phyloP scores from a whole-genome alignment of 2,329 filamentous ascomycete genomes.

The Fusarium redolens region DNA sequence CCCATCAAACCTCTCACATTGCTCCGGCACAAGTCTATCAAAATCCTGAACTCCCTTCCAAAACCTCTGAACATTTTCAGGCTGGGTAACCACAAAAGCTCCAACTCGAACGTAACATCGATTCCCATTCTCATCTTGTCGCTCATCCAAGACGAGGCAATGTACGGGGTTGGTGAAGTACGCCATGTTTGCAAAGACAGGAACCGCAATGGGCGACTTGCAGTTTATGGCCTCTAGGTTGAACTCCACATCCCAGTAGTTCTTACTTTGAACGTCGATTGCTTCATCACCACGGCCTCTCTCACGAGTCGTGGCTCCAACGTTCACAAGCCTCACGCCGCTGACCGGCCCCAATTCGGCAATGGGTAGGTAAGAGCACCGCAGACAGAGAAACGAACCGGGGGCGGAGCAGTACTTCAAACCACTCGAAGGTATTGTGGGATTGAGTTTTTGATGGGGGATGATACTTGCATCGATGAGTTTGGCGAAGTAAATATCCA shows the following conservation, averaged over 20 bases:
- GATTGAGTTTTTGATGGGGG: not conserved
- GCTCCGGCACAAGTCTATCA: not conserved
- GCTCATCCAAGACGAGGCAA: conserved; percentile 1
- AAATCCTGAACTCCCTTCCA: conserved; percentile 3
- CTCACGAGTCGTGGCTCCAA: not conserved
- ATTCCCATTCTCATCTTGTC: not conserved
- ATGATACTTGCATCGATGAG: not conserved
- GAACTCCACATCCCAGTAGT: conserved; percentile 21
- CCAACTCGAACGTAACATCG: conserved; percentile 1
- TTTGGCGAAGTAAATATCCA: not conserved
- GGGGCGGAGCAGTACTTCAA: conserved; percentile 6
- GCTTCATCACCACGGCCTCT: not conserved
- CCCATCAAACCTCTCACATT: not conserved
- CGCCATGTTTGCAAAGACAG: conserved; percentile 2
- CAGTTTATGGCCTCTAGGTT: conserved; percentile 9
- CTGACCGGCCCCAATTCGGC: not conserved
- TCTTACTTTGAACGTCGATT: not conserved
- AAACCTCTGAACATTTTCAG: not conserved
- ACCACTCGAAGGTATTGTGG: not conserved
- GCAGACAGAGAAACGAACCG: conserved; percentile 1
- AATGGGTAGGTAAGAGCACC: conserved; percentile 10
- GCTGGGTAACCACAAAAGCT: not conserved
- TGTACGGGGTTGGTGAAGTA: not conserved
- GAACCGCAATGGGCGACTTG: not conserved
- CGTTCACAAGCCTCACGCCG: not conserved